A percentile compares a stretch with the other conserved stretches of the same genome.
Evolutionary conservation across 805 yeast species (phyloP).

Genomic region (Torulaspora indica): DNA sequence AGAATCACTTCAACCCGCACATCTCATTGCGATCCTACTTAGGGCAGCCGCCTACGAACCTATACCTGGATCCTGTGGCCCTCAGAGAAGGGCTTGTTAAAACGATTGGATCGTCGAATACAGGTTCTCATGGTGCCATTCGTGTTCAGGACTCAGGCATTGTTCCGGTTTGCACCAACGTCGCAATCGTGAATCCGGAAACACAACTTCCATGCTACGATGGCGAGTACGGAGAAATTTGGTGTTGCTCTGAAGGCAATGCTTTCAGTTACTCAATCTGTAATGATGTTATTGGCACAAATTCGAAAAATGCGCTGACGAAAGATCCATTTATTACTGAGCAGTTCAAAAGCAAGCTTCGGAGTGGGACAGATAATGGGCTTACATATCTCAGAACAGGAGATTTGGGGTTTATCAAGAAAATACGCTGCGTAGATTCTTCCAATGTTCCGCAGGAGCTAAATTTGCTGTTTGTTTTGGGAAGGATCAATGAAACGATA

Average conservation of each 20-base stretch:
- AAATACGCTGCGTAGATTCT: conserved; percentile 46
- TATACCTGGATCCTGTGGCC: conserved; percentile 82
- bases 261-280: conserved; percentile 56
- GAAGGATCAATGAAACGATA: conserved; percentile 78
- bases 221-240: conserved; percentile 95
- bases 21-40: conserved; percentile 74
- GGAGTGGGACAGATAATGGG: conserved; percentile 55
- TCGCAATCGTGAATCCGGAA: conserved; percentile 94
- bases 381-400: conserved; percentile 80
- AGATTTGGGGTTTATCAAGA: conserved; percentile 87
- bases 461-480: conserved; percentile 81
- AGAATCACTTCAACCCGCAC: conserved; percentile 76
- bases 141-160: conserved; percentile 91
- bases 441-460: conserved; percentile 42
- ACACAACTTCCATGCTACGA: conserved; percentile 70
- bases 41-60: conserved; percentile 80
- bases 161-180: conserved; percentile 90
- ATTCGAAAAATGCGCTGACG: conserved; percentile 37
- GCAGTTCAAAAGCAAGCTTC: conserved; percentile 61
- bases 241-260: conserved; percentile 91
- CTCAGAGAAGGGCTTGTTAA: conserved; percentile 85
- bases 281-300: conserved; percentile 12
- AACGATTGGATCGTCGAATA: conserved; percentile 56
- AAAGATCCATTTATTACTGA: conserved; percentile 48
- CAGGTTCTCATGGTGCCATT: conserved; percentile 42